These are phyloP conservation scores for Nemania serpens DNA, from an alignment of 2,329 filamentous ascomycete genomes.

Conservation along the genomic window DNA sequence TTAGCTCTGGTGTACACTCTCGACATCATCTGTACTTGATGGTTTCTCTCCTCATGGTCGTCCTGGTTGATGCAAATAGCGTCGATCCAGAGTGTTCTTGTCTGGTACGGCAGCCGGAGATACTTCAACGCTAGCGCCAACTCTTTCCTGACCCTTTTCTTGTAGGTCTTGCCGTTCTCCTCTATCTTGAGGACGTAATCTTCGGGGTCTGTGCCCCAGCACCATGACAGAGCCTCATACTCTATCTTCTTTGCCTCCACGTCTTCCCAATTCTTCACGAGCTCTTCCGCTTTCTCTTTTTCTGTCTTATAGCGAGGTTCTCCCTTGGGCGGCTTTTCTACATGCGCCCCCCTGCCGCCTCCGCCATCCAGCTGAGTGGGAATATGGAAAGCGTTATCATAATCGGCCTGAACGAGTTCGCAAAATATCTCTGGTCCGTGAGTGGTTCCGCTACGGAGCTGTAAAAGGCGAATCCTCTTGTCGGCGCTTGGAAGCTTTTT, in stretches of 20 bases:
- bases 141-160: not conserved
- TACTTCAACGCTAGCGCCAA: not conserved
- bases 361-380: not conserved
- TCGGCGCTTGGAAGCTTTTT: not conserved
- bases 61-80: conserved; percentile 43
- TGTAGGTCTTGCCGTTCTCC: not conserved
- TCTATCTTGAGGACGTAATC: conserved; percentile 5
- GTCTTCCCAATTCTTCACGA: not conserved
- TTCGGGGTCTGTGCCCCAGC: not conserved
- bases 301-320: not conserved
- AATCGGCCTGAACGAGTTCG: not conserved
- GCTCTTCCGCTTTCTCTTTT: not conserved
- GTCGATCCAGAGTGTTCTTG: conserved; percentile 43
- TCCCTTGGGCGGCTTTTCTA: not conserved
- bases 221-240: conserved; percentile 11
- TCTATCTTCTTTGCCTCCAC: not conserved
- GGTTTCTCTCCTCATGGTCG: conserved; percentile 38
- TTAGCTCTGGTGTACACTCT: conserved; percentile 41
- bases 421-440: conserved; percentile 1
- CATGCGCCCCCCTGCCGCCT: not conserved
- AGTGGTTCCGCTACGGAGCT: not conserved
- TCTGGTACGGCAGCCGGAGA: not conserved
- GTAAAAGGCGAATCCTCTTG: conserved; percentile 3
- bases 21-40: conserved; percentile 45
- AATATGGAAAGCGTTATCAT: not conserved